Conservation (phyloP, 495 filamentous ascomycete species). For the Penicillium riverlandense region DNA sequence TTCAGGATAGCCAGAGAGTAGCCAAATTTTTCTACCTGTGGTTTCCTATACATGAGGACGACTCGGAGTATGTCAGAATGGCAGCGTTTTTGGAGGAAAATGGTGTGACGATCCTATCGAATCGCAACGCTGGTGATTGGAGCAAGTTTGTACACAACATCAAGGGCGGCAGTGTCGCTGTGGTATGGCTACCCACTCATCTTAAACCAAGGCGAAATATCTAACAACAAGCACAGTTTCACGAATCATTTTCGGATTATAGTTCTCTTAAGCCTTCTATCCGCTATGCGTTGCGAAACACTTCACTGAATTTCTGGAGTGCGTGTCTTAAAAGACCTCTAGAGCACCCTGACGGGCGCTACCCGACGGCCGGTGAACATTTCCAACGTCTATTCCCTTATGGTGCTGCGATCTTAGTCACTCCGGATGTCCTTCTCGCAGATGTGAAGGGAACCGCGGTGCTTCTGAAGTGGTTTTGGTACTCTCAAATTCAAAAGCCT, state of each 20-base stretch:
- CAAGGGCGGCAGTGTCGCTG: slow-evolving; percentile 23
- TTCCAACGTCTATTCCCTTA: slow-evolving; percentile 49
- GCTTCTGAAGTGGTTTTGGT: slow-evolving; percentile 54
- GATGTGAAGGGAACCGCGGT: slow-evolving; percentile 42
- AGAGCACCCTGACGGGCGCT: slow-evolving; percentile 3
- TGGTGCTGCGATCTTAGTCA: slow-evolving; percentile 52
- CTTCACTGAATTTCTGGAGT: slow-evolving; percentile 28
- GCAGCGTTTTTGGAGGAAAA: slow-evolving; percentile 22
- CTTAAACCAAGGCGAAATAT: background rate
- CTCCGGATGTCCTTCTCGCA: slow-evolving; percentile 49
- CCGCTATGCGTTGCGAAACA: slow-evolving; percentile 9
- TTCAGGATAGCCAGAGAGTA: slow-evolving; percentile 2
- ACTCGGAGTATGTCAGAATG: slow-evolving; percentile 20
- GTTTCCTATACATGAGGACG: slow-evolving; percentile 14
- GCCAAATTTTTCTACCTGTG: slow-evolving; percentile 31
- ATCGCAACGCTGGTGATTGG: slow-evolving; percentile 26
- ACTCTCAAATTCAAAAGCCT: slow-evolving; percentile 9
- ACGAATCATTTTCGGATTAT: slow-evolving; percentile 27
- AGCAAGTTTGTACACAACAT: slow-evolving; percentile 26
- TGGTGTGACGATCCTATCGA: slow-evolving; percentile 23
- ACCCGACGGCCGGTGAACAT: slow-evolving; percentile 11
- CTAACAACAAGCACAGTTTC: slow-evolving; percentile 26
- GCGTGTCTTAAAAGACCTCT: slow-evolving; percentile 24
- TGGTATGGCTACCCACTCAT: slow-evolving; percentile 23
- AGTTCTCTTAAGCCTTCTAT: slow-evolving; percentile 20